Conservation (phyloP, 2,329 filamentous ascomycete species). For the Penicillium freii region DNA sequence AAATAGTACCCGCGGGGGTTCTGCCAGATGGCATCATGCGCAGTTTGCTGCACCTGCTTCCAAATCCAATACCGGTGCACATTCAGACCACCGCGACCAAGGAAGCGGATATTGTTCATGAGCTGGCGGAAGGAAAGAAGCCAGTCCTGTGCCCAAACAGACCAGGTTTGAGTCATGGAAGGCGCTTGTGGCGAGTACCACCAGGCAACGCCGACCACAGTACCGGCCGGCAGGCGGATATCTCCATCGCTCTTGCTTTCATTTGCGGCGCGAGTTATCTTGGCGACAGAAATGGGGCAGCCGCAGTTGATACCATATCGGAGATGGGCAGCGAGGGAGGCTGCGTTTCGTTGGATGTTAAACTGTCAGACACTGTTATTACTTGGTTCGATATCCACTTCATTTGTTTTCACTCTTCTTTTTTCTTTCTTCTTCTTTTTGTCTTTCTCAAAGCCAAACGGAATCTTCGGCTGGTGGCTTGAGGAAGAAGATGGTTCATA, state of each 20-base stretch:
- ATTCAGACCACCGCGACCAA: constrained; percentile 65
- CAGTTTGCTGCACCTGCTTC: constrained; percentile 64
- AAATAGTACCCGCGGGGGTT: constrained; percentile 70
- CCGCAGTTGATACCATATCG: constrained; percentile 65
- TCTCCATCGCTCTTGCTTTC: constrained; percentile 20
- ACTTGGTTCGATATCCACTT: constrained; percentile 9
- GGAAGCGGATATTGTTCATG: constrained; percentile 63
- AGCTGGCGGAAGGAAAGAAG: constrained; percentile 65
- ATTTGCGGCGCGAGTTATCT: constrained; percentile 48
- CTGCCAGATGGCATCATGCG: constrained; percentile 63
- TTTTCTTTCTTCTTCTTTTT: not conserved
- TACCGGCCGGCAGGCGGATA: constrained; percentile 24
- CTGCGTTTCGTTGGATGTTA: constrained; percentile 58
- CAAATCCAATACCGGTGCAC: constrained; percentile 69
- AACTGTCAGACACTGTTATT: constrained; percentile 48
- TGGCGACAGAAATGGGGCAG: constrained; percentile 67
- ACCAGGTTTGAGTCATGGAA: constrained; percentile 56
- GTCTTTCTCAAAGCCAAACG: not conserved
- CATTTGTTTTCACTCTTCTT: not conserved
- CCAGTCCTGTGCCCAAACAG: constrained; percentile 63
- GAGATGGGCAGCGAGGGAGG: constrained; percentile 64
- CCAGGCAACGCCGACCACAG: constrained; percentile 68
- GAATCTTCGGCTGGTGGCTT: too few species aligned
- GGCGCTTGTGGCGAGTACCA: constrained; percentile 62
- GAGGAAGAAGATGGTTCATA: constrained; percentile 33